Base-by-base conservation (phyloP, 1,284 basidiomycete species). In the Golubevia pallescens region DNA sequence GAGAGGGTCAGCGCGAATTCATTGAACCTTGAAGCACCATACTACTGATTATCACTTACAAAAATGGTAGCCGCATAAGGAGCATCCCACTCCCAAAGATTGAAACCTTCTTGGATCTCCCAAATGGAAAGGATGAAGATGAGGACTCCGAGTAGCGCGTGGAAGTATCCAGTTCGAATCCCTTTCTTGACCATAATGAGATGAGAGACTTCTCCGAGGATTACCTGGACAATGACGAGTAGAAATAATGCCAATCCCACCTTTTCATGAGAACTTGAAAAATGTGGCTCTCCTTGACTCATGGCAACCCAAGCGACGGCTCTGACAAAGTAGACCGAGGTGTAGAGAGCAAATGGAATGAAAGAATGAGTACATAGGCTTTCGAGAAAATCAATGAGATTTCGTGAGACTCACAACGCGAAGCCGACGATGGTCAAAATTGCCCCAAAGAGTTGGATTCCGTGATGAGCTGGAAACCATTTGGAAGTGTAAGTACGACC, bases 221-320 rank as follows among this genome's bases (percentile, higher is more conserved):
- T 55, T 42, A 65, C 60, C 61, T 80, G 78, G 20, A 72, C 8
- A n/a, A 75, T n/a, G 69, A 73, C 63, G 65, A 78, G 57, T 63
- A 80, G 73, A 38, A 78, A 67, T 57, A 78, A 60, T 54, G 73
- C 74, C 14, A 80, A 69, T 48, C 78, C 78, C n/a, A 67, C 56
- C 51, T 69, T 63, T 28, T 61, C 66, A 63, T 78, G 76, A 6
- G 55, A 68, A 55, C 52, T 67, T n/a, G 55, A 34, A 38, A 72
- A 75, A 61, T 80, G 75, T 0, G 10, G 10, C 2, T 52, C 62
- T n/a, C n/a, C n/a, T 38, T 57, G 67, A 14, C 2, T 38, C n/a
- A 51, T n/a, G 0, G 51, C 55, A 10, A 64, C 60, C 10, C 70
- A 61, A 42, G 53, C 56, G 16, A 77, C 61, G 55, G 69, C 74